Conservation (phyloP, 352 stramenopile genomes). For the Pythium vanterpoolii region DNA sequence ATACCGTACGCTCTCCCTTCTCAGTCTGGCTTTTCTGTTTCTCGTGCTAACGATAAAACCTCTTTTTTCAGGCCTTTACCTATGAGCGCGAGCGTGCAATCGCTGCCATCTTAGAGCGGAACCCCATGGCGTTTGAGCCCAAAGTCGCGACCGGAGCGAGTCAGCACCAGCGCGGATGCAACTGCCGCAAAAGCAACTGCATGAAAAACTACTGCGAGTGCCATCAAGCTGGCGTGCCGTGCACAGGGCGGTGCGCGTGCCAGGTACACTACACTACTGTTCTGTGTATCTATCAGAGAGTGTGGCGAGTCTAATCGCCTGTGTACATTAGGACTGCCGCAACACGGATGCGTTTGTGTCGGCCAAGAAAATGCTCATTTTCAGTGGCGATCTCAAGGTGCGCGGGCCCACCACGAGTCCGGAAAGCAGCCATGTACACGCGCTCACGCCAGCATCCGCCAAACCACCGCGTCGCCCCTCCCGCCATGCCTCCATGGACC, state of each 20-base stretch:
- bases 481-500: slow-evolving; percentile 27
- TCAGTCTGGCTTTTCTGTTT: background rate
- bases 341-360: slow-evolving; percentile 70
- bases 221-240: slow-evolving; percentile 88
- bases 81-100: slow-evolving; percentile 78
- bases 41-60: background rate
- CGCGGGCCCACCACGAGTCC: slow-evolving; percentile 8
- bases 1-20: slow-evolving; percentile 16
- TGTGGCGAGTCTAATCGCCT: background rate
- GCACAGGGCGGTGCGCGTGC: slow-evolving; percentile 80
- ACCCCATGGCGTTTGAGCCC: slow-evolving; percentile 93
- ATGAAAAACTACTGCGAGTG: slow-evolving; percentile 99
- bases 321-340: slow-evolving; percentile 30
- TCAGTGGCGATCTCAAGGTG: slow-evolving; percentile 26
- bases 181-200: slow-evolving; percentile 94
- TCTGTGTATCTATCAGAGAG: too few species aligned
- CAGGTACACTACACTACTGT: slow-evolving; percentile 25
- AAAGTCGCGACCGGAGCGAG: slow-evolving; percentile 87
- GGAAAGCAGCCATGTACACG: slow-evolving; percentile 9
- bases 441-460: slow-evolving; percentile 2
- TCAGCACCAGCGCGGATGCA: slow-evolving; percentile 92
- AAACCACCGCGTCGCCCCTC: slow-evolving; percentile 24
- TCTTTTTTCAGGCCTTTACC: slow-evolving; percentile 35
- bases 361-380: slow-evolving; percentile 67
- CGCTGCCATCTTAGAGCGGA: slow-evolving; percentile 86